These are phyloP conservation scores for Aschersonia sp. DNA, from an alignment of 2,329 filamentous ascomycete genomes.

Conservation along the genomic window DNA sequence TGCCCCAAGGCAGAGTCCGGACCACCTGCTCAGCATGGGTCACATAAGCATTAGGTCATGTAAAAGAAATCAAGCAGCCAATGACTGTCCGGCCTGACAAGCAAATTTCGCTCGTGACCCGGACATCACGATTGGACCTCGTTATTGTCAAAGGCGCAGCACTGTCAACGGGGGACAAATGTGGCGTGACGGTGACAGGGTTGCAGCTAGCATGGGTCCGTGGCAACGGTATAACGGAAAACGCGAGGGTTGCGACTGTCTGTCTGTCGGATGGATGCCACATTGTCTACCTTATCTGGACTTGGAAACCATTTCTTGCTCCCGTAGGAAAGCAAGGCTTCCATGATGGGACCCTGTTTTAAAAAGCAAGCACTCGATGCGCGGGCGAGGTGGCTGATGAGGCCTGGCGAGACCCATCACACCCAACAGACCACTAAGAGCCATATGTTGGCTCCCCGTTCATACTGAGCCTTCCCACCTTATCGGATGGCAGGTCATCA, in stretches of 20 bases:
- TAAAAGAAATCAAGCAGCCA: background rate
- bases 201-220: conserved; percentile 5
- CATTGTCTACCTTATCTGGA: background rate
- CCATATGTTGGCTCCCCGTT: background rate
- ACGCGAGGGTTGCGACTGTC: background rate
- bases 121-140: conserved; percentile 1
- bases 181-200: conserved; percentile 2
- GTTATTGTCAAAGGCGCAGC: conserved; percentile 5
- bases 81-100: background rate
- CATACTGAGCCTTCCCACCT: background rate
- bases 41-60: background rate
- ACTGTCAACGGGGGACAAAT: conserved; percentile 3
- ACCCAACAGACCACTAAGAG: no score
- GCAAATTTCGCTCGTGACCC: background rate
- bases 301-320: background rate
- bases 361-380: background rate
- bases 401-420: no score
- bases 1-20: background rate
- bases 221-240: background rate
- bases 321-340: background rate
- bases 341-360: conserved; percentile 8
- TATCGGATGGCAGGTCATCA: background rate
- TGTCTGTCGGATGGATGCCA: background rate
- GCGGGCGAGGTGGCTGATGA: background rate
- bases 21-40: background rate